Conservation (phyloP, 768 basidiomycete genomes). For the Auriculariales sp. region DNA sequence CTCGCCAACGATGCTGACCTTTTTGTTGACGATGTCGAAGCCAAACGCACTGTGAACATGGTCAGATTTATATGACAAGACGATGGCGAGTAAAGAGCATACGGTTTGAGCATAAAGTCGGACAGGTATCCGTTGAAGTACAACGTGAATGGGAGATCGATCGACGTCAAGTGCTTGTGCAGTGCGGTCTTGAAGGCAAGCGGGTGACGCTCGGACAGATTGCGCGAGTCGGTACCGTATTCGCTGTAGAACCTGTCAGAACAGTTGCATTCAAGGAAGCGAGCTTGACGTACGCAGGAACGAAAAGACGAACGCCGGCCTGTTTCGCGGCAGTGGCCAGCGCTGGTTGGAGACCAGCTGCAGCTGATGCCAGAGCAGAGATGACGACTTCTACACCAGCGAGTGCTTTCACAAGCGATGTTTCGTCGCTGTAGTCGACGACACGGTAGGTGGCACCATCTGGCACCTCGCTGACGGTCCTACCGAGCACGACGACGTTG, state of each 20-base stretch:
- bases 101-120: not conserved
- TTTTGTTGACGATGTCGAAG: no score
- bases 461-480: not conserved
- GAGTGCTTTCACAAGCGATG: not conserved
- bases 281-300: slow-evolving; percentile 1
- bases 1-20: no score
- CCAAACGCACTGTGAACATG: not conserved
- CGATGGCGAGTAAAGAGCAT: not conserved
- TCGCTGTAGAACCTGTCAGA: not conserved
- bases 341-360: not conserved
- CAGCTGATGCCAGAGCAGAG: not conserved
- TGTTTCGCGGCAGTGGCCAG: not conserved
- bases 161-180: not conserved
- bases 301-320: slow-evolving; percentile 7
- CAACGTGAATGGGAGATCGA: not conserved
- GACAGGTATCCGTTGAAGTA: not conserved
- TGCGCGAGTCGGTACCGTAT: not conserved
- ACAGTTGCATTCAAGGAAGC: not conserved
- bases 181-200: not conserved
- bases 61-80: not conserved
- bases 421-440: not conserved
- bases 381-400: slow-evolving; percentile 5
- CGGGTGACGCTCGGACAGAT: not conserved
- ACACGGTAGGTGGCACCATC: not conserved
- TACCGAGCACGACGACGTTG: not conserved